Base-by-base conservation (phyloP, 257 asterid species). In the Fraxinus americana region DNA sequence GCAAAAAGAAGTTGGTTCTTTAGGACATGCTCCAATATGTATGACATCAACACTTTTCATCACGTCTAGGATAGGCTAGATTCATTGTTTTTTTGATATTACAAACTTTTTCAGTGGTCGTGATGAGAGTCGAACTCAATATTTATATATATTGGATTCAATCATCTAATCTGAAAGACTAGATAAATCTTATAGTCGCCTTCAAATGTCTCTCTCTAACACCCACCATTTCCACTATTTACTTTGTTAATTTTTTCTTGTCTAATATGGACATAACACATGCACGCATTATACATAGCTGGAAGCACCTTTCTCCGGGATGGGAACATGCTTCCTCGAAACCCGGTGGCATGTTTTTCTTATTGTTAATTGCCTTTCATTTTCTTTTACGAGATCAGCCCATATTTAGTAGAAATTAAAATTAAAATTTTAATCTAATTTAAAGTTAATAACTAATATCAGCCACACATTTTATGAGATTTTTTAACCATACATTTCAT, bases 241-340 rank as follows among this genome's bases (percentile, higher is more conserved):
- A 54, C 63, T 19, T 54, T 17, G 25, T 17, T 54, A 19, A 19
- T 17, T 17, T 4, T 0, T 21, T 23, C 67, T 34, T 45, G 25
- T 30, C 43, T 17, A 34, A 34, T 43, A 65, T 41, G 71, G 77
- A 80, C 73, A 79, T 36, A 52, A 54, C 77, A 83, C 70, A 81
- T 71, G 61, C 35, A 52, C 43, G 43, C 61, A 74, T 67, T 77
- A 77, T 78, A 73, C 4, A 32, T 34, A 34, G 70, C 67, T 79
- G 74, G 72, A 76, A 27, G 43, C 70, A 57, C 83, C 36, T 81
- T 87, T 79, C 48, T 70, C 67, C 38, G 75, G 72, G 76, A 13
- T 78, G 79, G 79, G 83, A 73, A 74, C 86, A 85, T 85, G 80
- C 82, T 85, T 78, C 86, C 86, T 77, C 65, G 61, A 87, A 77